Base-by-base conservation (phyloP, 2,329 filamentous ascomycete genomes). In the Fonsecaea monophora region DNA sequence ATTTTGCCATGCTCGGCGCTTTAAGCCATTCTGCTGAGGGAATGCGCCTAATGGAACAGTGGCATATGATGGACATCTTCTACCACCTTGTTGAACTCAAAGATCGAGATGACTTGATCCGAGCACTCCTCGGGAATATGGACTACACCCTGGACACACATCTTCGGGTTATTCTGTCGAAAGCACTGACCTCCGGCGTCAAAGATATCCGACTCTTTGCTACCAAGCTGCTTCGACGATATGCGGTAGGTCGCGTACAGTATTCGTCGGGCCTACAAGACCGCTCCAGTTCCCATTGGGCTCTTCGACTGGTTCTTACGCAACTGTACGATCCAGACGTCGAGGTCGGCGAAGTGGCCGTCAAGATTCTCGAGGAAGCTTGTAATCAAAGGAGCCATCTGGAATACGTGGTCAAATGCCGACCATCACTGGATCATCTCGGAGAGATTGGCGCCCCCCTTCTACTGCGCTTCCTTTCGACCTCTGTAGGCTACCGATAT, bases 51-150 rank as follows among this genome's bases (percentile, higher is more conserved):
- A 87, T 99, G 75, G 94, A 98, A 77, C 85, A 92, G 73, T 98
- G 95, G 94, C 92, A 93, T 73, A 96, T 99, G 85, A 94, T 97
- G 80, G 98, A 98, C 78, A 99, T 99, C 92, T 96, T 98, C 84
- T 99, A 99, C 77, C 95, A 98, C 78, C 97, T 99, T 68, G 87
- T 97, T 65, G 94, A 98, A 75, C 84, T 97, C 53, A 92, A 91
- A 73, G 91, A 95, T 77, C 90, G 95, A 2, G 92, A 94, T 54
- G 95, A 99, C 77, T 83, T 99, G 66, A 92, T 98, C 76, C 92
- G 94, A 76, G 85, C 94, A 9, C 85, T 99, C 37, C 84, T 99
- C 8, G 90, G 91, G 57, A 95, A 94, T 74, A 94, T 99, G 79
- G 94, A 99, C 79, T 99, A 97, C 76, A 91, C 89, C 21, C 82